Base-by-base conservation (phyloP, 139 green algal genomes). In the Asterochloris sp. region DNA sequence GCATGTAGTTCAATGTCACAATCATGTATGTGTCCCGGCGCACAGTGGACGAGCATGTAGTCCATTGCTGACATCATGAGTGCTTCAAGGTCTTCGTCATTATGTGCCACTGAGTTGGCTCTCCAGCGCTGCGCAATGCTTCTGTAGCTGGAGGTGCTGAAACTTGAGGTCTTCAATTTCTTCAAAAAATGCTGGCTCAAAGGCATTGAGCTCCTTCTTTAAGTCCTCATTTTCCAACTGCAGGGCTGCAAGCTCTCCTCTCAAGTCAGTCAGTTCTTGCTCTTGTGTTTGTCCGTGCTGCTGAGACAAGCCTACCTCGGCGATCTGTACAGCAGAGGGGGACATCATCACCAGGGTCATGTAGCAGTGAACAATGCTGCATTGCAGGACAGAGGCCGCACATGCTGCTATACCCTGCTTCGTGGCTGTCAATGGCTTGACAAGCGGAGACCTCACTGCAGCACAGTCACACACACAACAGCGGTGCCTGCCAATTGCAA, bases 181-280 rank as follows among this genome's bases (percentile, higher is more conserved):
- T 6, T 95, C 90, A 84, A 94, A 97, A 83, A 97, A 95, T 1
- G 81, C 80, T 0, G 91, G 89, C 69, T 97, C 92, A 83, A 97
- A 92, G 2, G 90, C 92, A 62, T 90, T 91, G 63, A 98, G 88
- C 87, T 98, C 93, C 21, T 71, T 84, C 6, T 79, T 78, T 60
- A 98, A 88, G 78, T 91, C 89, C 21, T 73, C 76, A 83, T 97
- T 97, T 80, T 95, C 91, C 19, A 76, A 54, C 81, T 94, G 84
- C 61, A 95, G 76, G 68, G 88, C 81, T 0, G 73, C 67, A 62
- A 96, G 62, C 10, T 83, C 85, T n/a, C 87, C 74, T 82, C 69
- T 87, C 83, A 74, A 93, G 23, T 9, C 26, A 23, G 13, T 8
- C 17, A 66, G 19, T 24, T 24, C 13, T 2, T 24, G 21, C 19